Conservation (phyloP, 2,329 filamentous ascomycete species). For the Blumeria hordei region DNA sequence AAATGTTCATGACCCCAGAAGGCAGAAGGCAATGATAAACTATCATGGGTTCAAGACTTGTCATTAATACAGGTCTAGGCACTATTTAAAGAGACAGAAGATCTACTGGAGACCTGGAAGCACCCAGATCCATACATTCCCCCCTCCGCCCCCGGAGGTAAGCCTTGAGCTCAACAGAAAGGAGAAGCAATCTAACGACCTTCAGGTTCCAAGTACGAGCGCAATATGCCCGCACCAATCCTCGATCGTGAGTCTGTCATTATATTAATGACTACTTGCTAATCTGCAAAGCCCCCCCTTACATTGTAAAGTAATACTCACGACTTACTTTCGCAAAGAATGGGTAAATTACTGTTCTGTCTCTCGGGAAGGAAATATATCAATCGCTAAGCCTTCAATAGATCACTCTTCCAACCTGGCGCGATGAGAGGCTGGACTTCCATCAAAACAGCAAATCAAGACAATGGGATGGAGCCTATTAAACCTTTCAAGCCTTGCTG, state of each 20-base stretch:
- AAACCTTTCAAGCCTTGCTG: no score
- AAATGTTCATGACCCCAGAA: slow-evolving; percentile 58
- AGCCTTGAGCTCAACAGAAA: slow-evolving; percentile 9
- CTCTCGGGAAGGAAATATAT: no score
- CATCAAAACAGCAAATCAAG: no score
- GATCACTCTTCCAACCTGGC: no score
- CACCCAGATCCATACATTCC: slow-evolving; percentile 82
- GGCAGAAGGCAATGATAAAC: slow-evolving; percentile 35
- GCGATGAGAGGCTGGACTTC: no score
- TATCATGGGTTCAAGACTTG: no score
- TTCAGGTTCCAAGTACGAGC: slow-evolving; percentile 80
- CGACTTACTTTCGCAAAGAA: background rate
- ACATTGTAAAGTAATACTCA: slow-evolving; percentile 7
- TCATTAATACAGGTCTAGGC: slow-evolving; percentile 25
- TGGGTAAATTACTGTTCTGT: no score
- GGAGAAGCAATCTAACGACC: background rate
- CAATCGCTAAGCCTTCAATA: no score
- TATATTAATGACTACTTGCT: background rate
- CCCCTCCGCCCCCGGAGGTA: slow-evolving; percentile 85
- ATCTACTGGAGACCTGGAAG: slow-evolving; percentile 79
- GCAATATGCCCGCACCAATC: slow-evolving; percentile 63
- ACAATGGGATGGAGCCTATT: no score
- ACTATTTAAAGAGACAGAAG: slow-evolving; percentile 69
- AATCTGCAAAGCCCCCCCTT: slow-evolving; percentile 10
- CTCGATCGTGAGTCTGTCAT: slow-evolving; percentile 45